phyloP scores from a whole-genome alignment of 306 rosid genomes.

The Quercus gilva region DNA sequence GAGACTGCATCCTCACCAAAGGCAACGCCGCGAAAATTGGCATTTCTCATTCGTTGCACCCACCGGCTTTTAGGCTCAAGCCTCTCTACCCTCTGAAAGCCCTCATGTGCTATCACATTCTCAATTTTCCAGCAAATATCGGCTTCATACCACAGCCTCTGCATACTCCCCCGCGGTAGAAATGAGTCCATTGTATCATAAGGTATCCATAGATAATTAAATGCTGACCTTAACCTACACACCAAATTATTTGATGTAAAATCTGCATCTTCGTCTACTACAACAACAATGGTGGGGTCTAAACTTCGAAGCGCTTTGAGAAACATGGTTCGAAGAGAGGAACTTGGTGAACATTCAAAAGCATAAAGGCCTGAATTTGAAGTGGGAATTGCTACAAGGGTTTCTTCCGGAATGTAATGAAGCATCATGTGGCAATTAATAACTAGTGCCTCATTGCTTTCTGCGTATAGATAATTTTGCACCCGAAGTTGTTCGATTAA shows the following conservation, averaged over 20 bases:
- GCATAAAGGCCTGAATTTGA: constrained; percentile 8
- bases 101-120: constrained; percentile 82
- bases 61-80: constrained; percentile 55
- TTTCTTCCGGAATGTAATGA: constrained; percentile 76
- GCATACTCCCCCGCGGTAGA: constrained; percentile 63
- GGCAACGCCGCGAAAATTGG: constrained; percentile 45
- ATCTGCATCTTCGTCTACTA: constrained; percentile 88
- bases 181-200: constrained; percentile 85
- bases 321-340: constrained; percentile 57
- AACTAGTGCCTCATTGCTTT: constrained; percentile 58
- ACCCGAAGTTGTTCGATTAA: constrained; percentile 65
- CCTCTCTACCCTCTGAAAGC: constrained; percentile 73
- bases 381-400: constrained; percentile 17
- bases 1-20: constrained; percentile 63
- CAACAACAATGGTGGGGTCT: constrained; percentile 64
- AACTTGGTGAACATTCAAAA: neutral
- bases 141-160: constrained; percentile 89
- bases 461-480: constrained; percentile 49
- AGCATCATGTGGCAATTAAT: constrained; percentile 95
- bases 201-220: constrained; percentile 91
- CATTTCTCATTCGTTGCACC: constrained; percentile 71
- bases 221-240: constrained; percentile 65
- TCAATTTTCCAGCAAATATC: constrained; percentile 84
- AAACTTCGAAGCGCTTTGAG: constrained; percentile 55
- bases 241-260: constrained; percentile 64